Percentiles rank a stretch among this genome's conserved stretches.
Evolutionary conservation across 345 rosid genomes (phyloP).

Genomic region (Gossypium rotundifolium): DNA sequence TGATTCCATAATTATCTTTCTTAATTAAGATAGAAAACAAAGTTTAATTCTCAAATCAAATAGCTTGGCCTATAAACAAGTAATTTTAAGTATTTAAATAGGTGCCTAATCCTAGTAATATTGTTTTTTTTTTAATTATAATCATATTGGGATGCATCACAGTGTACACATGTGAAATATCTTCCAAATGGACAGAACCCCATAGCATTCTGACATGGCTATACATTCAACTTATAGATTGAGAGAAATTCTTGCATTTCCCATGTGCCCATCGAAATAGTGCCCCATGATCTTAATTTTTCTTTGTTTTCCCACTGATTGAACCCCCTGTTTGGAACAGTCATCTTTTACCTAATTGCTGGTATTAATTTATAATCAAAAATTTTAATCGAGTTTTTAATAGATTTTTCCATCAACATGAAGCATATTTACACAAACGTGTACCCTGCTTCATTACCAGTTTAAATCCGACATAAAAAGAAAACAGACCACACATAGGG

Average conservation of each 20-base stretch:
- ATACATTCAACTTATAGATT: neutral
- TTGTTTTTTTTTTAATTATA: neutral
- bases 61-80: neutral
- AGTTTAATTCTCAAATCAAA: neutral
- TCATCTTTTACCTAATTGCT: neutral
- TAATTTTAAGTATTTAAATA: neutral
- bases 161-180: neutral
- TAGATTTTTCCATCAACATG: too few relatives aligned
- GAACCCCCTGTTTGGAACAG: neutral
- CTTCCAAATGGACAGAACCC: neutral
- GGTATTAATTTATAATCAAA: neutral
- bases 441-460: too few relatives aligned
- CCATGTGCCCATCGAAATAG: neutral
- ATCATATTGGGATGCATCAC: neutral
- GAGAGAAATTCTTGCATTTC: neutral
- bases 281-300: neutral
- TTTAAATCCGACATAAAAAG: too few relatives aligned
- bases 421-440: too few relatives aligned
- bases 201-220: conserved; percentile 4
- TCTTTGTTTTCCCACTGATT: neutral
- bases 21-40: neutral
- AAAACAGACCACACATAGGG: too few relatives aligned
- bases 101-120: neutral
- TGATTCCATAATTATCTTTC: neutral
- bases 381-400: too few relatives aligned